Evolutionary conservation across 345 rosid genomes (phyloP), one percentile per base, ranked within the genome.

Genomic region (Sisymbrium altissimum): DNA sequence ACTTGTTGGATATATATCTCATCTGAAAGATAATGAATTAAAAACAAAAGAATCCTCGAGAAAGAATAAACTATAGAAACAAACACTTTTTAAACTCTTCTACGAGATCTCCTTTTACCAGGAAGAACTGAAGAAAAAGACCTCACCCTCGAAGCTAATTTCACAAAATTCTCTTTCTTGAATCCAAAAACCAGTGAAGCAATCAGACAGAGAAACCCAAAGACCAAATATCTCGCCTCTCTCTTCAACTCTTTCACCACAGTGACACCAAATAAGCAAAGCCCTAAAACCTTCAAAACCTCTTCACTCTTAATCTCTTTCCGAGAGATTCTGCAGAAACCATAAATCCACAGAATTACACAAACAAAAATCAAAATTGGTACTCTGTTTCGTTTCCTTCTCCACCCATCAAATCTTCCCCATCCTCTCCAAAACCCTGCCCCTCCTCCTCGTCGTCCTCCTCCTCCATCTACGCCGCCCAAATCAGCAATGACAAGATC

Each of bases 361-460:
- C 67, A 70, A 48, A 64, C 66, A 5, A 70, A 58, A 38, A 64
- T 4, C 55, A 71, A 52, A 46, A 70, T n/a, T 44, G 62, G 75
- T 30, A 70, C 48, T 70, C 76, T 64, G 61, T 77, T 77, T 10
- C 30, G 59, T 32, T 77, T 70, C 61, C 9, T 77, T 56, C 80
- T 70, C 80, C 80, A 76, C 52, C 76, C 71, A 64, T 64, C 80
- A 46, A 70, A 70, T 29, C 80, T 25, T 40, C 71, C 80, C 71
- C 75, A 64, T 27, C 67, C 76, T 64, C 63, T 70, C 80, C 76
- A 38, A 70, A 76, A 46, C 58, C 74, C 64, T 60, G 4, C 40
- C 13, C 53, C 50, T 2, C 50, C 53, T 14, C 65, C 2, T 3
- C 66, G 32, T 18, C 64, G 35, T 17, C 78, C 9, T n/a, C 73